A percentile compares a stretch with the other conserved stretches of the same genome.
Evolutionary conservation across 2,329 filamentous ascomycete genomes (phyloP).

Genomic region (Coniochaeta sp.): DNA sequence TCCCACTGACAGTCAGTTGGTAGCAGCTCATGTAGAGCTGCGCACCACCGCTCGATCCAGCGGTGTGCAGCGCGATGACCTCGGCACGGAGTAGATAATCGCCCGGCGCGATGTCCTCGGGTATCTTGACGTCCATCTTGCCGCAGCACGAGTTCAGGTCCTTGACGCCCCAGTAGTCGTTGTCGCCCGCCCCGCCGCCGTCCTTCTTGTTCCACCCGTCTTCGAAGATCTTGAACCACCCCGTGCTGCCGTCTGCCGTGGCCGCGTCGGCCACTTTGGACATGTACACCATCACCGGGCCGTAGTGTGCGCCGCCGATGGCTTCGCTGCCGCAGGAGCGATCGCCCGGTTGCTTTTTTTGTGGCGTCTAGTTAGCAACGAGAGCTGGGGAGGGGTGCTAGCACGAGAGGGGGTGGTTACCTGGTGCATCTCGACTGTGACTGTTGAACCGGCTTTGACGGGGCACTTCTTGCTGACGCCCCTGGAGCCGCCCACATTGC

Average conservation of each 20-base stretch:
- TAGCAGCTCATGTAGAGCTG: constrained; percentile 32
- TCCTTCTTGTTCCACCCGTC: constrained; percentile 30
- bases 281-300: constrained; percentile 45
- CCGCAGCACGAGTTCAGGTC: constrained; percentile 33
- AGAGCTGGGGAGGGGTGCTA: no score
- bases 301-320: constrained; percentile 46
- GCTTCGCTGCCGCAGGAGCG: constrained; percentile 37
- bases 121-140: constrained; percentile 27
- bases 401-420: not conserved
- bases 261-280: constrained; percentile 39
- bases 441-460: constrained; percentile 33
- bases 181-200: constrained; percentile 26
- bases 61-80: constrained; percentile 38
- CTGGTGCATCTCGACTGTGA: constrained; percentile 48
- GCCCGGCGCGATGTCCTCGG: constrained; percentile 21
- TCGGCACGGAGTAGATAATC: constrained; percentile 41
- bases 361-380: no score
- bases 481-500: constrained; percentile 27
- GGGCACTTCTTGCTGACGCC: constrained; percentile 29
- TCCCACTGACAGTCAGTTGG: constrained; percentile 23
- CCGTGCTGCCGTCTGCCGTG: constrained; percentile 30
- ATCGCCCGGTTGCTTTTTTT: constrained; percentile 19
- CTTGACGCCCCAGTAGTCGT: constrained; percentile 38
- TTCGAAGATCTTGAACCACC: constrained; percentile 47
- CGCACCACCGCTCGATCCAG: constrained; percentile 22